Conservation (phyloP, 306 rosid species). For the Datisca glomerata region DNA sequence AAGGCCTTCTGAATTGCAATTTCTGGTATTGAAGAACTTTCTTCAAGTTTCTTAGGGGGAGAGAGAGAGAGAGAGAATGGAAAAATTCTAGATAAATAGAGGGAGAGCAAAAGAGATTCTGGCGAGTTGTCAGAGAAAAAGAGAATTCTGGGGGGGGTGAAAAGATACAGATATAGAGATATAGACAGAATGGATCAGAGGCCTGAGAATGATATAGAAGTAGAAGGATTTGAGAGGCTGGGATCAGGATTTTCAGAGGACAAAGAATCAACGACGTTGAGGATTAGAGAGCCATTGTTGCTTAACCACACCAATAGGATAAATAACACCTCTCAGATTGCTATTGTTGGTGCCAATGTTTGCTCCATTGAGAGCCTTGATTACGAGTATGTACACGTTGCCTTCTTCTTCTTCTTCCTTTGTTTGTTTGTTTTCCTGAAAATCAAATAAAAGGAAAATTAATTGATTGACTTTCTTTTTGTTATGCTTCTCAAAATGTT, state of each 20-base stretch:
- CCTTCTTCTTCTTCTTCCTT: background rate
- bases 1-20: too few species aligned
- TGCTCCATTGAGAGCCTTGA: slow-evolving; percentile 78
- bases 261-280: background rate
- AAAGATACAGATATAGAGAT: too few species aligned
- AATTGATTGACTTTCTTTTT: background rate
- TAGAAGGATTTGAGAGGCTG: slow-evolving; percentile 13
- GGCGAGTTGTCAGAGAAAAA: too few species aligned
- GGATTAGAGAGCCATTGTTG: slow-evolving; percentile 34
- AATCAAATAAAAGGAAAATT: background rate
- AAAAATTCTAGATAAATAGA: too few species aligned
- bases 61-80: too few species aligned
- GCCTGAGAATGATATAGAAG: slow-evolving; percentile 4
- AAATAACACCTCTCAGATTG: slow-evolving; percentile 61
- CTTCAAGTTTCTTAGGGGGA: too few species aligned
- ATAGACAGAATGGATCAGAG: slow-evolving; percentile 4
- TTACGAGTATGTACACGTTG: slow-evolving; percentile 34
- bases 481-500: too few species aligned
- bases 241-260: slow-evolving; percentile 4
- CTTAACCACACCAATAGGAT: slow-evolving; percentile 30
- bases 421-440: background rate
- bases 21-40: too few species aligned
- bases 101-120: too few species aligned
- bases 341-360: slow-evolving; percentile 60
- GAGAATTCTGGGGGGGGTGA: too few species aligned